Base-by-base conservation (phyloP, 1,139 yeast genomes). In the Cylindricascospora bacillispora region DNA sequence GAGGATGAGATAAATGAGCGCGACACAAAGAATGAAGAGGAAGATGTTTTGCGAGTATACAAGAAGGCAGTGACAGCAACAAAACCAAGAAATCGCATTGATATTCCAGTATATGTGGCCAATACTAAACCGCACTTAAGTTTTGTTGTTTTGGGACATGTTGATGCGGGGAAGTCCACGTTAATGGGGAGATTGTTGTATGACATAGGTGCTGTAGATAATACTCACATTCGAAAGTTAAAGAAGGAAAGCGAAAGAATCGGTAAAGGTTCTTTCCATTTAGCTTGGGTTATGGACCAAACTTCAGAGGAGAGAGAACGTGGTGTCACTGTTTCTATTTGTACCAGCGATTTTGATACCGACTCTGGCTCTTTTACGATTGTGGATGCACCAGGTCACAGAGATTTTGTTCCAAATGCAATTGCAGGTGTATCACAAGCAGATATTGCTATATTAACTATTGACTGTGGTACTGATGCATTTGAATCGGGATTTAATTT, bases 241-340 rank as follows among this genome's bases (percentile, higher is more conserved):
- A 73, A 81, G 33, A 72, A 74, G 41, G 95, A 89, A 46, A 77
- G 93, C 30, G 83, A 79, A 34, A 69, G 67, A 35, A 67, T 71
- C 1, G 98, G 98, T 5, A 92, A 89, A 49, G 78, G 85, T 1
- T 85, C 97, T 1, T 92, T 92, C 57, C 93, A 95, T 10, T 64
- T 86, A 32, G 98, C 98, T 0, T 92, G 99, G 99, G 75, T 89
- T 9, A 72, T 89, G 82, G 99, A 92, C 53, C 95, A 86, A 55
- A 85, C 97, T 0, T 61, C 68, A 1, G 98, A 89, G 52, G 99
- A 92, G 56, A 69, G 99, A 44, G 56, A 67, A 32, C 54, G 86
- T 39, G 98, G 99, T 39, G 95, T 92, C 4, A 92, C 99, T 2
- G 82, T 89, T 24, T 97, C 92, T 44, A 78, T 86, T 20, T 80